phyloP scores from a whole-genome alignment of 768 basidiomycete genomes.

The Boletellus ananas region DNA sequence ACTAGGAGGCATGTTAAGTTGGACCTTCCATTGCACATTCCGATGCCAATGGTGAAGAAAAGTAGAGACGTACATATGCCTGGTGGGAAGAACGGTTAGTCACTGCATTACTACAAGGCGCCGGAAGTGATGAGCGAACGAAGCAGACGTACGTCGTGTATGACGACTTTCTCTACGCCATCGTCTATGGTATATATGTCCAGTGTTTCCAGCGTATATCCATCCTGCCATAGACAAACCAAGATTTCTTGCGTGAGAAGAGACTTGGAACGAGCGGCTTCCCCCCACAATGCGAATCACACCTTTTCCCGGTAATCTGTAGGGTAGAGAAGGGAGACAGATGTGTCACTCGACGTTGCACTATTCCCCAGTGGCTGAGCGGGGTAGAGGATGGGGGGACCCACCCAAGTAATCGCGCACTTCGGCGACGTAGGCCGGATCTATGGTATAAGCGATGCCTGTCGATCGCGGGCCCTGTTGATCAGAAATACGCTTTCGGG shows the following conservation, averaged over 20 bases:
- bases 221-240: constrained; percentile 51
- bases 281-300: background rate
- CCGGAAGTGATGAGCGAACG: background rate
- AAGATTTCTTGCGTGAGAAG: background rate
- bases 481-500: background rate
- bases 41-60: background rate
- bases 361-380: background rate
- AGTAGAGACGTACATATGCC: constrained; percentile 45
- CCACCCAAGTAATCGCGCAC: constrained; percentile 82
- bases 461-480: background rate
- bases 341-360: background rate
- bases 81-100: constrained; percentile 15
- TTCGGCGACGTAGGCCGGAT: constrained; percentile 67
- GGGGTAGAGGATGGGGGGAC: constrained; percentile 3
- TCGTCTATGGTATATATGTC: constrained; percentile 61
- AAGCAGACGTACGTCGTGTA: constrained; percentile 42
- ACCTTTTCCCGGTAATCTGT: constrained; percentile 87
- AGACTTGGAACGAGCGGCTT: background rate
- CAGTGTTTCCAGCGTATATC: constrained; percentile 80
- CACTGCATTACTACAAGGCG: no score
- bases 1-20: constrained; percentile 36
- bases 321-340: background rate
- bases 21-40: background rate
- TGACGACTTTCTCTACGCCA: constrained; percentile 51
- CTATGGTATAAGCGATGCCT: constrained; percentile 88